A percentile compares a stretch with the other conserved stretches of the same genome.
These are phyloP conservation scores for Xylaria sp. DNA, from an alignment of 2,329 filamentous ascomycete species.

Conservation along the genomic window DNA sequence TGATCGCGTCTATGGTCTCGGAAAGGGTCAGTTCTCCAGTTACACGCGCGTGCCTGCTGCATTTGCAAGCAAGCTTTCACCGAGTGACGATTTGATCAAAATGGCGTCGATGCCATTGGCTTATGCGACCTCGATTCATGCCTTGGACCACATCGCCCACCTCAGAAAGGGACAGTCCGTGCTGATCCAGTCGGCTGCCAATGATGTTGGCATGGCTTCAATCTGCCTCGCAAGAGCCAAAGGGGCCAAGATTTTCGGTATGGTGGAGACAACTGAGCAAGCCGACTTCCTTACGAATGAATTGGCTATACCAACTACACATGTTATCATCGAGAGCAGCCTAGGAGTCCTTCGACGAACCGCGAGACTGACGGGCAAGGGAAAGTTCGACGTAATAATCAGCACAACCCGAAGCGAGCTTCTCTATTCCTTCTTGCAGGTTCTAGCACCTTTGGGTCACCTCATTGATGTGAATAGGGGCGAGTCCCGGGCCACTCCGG, in stretches of 20 bases:
- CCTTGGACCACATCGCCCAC: conserved; percentile 23
- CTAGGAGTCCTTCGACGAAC: background rate
- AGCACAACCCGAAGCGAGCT: conserved; percentile 1
- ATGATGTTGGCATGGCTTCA: conserved; percentile 23
- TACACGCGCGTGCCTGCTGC: conserved; percentile 22
- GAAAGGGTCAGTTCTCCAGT: conserved; percentile 24
- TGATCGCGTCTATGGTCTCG: conserved; percentile 27
- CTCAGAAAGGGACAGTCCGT: conserved; percentile 22
- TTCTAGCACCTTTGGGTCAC: conserved; percentile 7
- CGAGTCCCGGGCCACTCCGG: background rate
- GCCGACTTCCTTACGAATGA: background rate
- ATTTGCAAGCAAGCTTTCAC: conserved; percentile 21
- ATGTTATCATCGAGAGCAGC: background rate
- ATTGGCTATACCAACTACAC: background rate
- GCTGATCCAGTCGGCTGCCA: conserved; percentile 25
- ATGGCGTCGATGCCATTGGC: conserved; percentile 26
- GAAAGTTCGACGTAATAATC: conserved; percentile 15
- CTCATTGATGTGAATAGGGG: conserved; percentile 4
- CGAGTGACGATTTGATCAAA: conserved; percentile 14
- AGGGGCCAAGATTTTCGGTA: conserved; percentile 23
- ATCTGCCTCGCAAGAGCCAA: conserved; percentile 18
- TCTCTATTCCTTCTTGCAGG: background rate
- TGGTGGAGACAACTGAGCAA: conserved; percentile 5
- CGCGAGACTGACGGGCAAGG: background rate
- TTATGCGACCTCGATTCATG: conserved; percentile 28